A percentile compares a stretch with the other conserved stretches of the same genome.
Evolutionary conservation across 176 grass and related monocot genomes (phyloP).

Genomic region (Zoysia japonica): DNA sequence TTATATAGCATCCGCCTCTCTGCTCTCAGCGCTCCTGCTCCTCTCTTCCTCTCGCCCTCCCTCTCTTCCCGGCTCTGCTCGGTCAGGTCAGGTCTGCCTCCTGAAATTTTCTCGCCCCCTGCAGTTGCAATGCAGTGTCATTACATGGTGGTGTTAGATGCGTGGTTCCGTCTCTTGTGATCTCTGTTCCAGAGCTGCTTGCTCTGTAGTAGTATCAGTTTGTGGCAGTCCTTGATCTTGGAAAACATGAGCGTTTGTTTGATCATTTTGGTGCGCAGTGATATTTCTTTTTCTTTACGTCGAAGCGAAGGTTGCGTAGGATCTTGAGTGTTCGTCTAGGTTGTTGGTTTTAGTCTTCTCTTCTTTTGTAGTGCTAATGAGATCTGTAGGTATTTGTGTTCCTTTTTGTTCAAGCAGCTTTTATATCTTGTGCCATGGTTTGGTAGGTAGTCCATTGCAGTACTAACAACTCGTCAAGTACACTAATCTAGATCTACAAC

Average conservation of each 20-base stretch:
- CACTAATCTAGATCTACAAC: slow-evolving; percentile 27
- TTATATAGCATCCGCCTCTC: slow-evolving; percentile 44
- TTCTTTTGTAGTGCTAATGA: slow-evolving; percentile 25
- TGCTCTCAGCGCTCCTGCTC: slow-evolving; percentile 22
- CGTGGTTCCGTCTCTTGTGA: neutral
- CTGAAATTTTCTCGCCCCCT: neutral
- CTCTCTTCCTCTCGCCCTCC: slow-evolving; percentile 19
- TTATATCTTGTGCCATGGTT: slow-evolving; percentile 25
- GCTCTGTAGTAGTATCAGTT: neutral
- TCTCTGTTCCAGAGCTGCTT: neutral
- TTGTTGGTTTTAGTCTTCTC: slow-evolving; percentile 12
- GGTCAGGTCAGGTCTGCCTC: slow-evolving; percentile 46
- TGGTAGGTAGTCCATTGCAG: slow-evolving; percentile 34
- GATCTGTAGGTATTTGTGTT: neutral
- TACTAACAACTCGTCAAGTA: neutral
- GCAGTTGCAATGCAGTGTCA: neutral
- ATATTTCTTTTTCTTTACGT: slow-evolving; percentile 33
- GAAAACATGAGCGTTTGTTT: neutral
- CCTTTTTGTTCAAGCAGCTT: slow-evolving; percentile 40
- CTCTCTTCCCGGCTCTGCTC: slow-evolving; percentile 28
- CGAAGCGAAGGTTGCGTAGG: slow-evolving; percentile 41
- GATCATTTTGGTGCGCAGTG: neutral
- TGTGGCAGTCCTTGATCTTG: neutral
- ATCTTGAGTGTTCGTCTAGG: neutral
- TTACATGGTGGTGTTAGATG: neutral